Base-by-base conservation (phyloP, 176 grass and related monocot species). In the Saccharum spontaneum region DNA sequence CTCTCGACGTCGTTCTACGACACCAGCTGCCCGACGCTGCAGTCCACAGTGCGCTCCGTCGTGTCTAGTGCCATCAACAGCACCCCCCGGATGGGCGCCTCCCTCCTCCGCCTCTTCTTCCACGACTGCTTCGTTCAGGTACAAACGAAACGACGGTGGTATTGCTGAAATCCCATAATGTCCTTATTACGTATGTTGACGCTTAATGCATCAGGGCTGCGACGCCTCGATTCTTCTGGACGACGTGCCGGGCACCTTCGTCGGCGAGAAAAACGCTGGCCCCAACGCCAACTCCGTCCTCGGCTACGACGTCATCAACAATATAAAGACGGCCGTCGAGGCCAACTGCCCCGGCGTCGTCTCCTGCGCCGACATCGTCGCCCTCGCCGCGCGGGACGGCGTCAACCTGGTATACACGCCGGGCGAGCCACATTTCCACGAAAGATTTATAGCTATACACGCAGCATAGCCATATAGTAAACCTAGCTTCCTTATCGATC, bases 281-380 rank as follows among this genome's bases (percentile, higher is more conserved):
- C 55, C 55, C 16, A 59, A 59, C 22, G 55, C 55, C 55, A 59
- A 59, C 55, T 59, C 55, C 22, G 55, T 59, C 55, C 55, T 59
- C 22, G 55, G 55, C 55, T 59, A 59, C 55, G 55, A 59, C 22
- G 55, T 59, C 55, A 59, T 59, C 55, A 59, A 59, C 55, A 59
- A 23, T 0, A 59, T 66, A 0, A 66, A 66, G 63, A 33, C 28
- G 3, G 12, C 10, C 28, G 63, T 66, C 63, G 62, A 65, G 62
- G 7, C 54, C 54, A n/a, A 22, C 41, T 97, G 95, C 90, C 79
- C 46, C 7, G 79, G 79, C 33, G 90, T 91, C 4, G 95, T 97
- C 12, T 94, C 95, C 22, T 94, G 95, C 73, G 92, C 95, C 38
- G 95, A 97, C 72, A 94, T 97, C 81, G 48, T 84, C 84, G 92